phyloP scores from a whole-genome alignment of 1,284 basidiomycete species.

The Cutaneotrichosporon cutaneum region DNA sequence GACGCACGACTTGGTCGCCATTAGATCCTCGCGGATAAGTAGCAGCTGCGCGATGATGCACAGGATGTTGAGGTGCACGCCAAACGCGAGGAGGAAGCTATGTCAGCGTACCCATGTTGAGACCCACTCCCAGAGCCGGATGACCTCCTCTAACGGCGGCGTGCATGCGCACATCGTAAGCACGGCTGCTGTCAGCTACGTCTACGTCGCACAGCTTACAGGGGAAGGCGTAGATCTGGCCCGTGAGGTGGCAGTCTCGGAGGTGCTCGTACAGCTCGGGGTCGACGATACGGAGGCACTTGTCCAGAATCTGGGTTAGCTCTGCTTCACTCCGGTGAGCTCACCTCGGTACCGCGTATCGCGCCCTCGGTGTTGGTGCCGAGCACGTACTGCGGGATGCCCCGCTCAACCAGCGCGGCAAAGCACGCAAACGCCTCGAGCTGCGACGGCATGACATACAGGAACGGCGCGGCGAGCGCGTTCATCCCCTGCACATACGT shows the following conservation, averaged over 20 bases:
- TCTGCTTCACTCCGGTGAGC: slow-evolving; percentile 26
- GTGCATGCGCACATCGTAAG: slow-evolving; percentile 95
- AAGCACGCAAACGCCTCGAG: slow-evolving; percentile 96
- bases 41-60: slow-evolving; percentile 93
- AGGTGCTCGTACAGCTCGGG: slow-evolving; percentile 77
- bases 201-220: slow-evolving; percentile 60
- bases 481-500: slow-evolving; percentile 99
- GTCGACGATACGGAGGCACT: slow-evolving; percentile 87
- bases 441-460: slow-evolving; percentile 93
- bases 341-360: slow-evolving; percentile 84
- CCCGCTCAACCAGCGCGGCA: slow-evolving; percentile 87
- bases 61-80: slow-evolving; percentile 90
- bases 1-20: slow-evolving; percentile 74
- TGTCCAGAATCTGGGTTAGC: slow-evolving; percentile 72
- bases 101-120: background rate
- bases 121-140: slow-evolving; percentile 81
- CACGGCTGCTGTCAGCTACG: slow-evolving; percentile 61
- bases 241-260: slow-evolving; percentile 88
- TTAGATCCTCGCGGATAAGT: slow-evolving; percentile 83
- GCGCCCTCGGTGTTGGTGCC: slow-evolving; percentile 90
- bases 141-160: slow-evolving; percentile 88
- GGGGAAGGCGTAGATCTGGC: slow-evolving; percentile 95
- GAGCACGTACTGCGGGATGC: slow-evolving; percentile 90
- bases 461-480: slow-evolving; percentile 92
- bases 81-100: slow-evolving; percentile 86